Evolutionary conservation across 202 grass and related monocot species (phyloP), one percentile per base, ranked within the genome.

Genomic region (Zoysia matrella): DNA sequence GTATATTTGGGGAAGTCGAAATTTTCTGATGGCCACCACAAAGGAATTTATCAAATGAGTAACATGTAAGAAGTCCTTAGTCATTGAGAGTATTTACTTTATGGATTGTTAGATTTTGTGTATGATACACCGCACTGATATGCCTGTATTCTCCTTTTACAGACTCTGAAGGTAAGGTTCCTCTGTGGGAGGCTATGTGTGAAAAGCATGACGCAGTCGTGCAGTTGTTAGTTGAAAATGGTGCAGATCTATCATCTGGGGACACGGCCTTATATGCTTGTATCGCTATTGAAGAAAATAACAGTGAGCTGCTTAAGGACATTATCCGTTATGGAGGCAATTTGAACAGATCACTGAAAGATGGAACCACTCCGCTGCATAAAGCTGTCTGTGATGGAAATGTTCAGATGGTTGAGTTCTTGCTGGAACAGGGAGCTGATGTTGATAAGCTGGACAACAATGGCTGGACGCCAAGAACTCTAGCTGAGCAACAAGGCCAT

Each of bases 401-500:
- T 41, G 14, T 88, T 61, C 75, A 85, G 52, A 70, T 95, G 65
- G 89, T 89, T 50, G 75, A 90, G 78, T 71, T 92, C 53, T 86
- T 99, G 74, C 86, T 99, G 43, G 83, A 91, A 61, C 84, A 80
- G 1, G 76, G 90, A 64, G 92, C 88, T 5, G 81, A 95, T 72
- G 79, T 99, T 2, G 85, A 95, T 43, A 72, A 74, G 63, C 78
- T 67, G 30, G 76, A 93, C 84, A 30, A 3, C 16, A 54, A 93
- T 65, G 89, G 89, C 61, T 99, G 87, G 85, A 91, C 91, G 16
- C 77, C 91, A 39, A 78, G 85, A 80, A 54, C 63, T 47, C 89
- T 99, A 57, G 96, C 96, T 30, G 89, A 94, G 2, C 96, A 99
- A 58, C 96, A 99, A 85, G 83, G 91, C 53, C 93, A 99, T 8